Percentiles rank a stretch among this genome's conserved stretches.
phyloP scores from a whole-genome alignment of 352 stramenopile species.

The Pythium brachiatum region DNA sequence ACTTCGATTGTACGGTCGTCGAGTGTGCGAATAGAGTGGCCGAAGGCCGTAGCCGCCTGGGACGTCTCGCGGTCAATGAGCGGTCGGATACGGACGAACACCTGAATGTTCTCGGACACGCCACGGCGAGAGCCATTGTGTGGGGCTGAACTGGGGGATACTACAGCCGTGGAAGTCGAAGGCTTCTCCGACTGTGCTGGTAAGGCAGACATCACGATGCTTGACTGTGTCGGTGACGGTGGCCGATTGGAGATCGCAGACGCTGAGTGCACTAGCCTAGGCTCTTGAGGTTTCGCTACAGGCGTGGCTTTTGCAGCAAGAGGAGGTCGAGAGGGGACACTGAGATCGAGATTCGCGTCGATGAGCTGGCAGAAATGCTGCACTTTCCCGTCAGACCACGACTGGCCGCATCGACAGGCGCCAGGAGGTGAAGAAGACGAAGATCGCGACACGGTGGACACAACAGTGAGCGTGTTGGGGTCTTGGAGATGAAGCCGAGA shows the following conservation, averaged over 20 bases:
- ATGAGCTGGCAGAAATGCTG: conserved; percentile 71
- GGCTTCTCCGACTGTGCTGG: no score
- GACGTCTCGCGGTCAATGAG: conserved; percentile 68
- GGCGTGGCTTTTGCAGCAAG: neutral
- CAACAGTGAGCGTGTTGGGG: neutral
- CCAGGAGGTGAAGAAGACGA: neutral
- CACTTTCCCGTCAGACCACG: conserved; percentile 58
- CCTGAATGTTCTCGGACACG: conserved; percentile 76
- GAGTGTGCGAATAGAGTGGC: conserved; percentile 25
- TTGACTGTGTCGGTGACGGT: neutral
- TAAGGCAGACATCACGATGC: neutral
- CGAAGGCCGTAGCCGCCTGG: conserved; percentile 7
- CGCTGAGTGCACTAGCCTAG: neutral
- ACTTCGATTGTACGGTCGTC: conserved; percentile 67
- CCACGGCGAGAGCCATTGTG: conserved; percentile 4
- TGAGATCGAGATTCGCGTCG: conserved; percentile 14
- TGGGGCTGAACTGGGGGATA: neutral
- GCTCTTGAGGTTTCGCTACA: neutral
- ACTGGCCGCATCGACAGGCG: conserved; percentile 59
- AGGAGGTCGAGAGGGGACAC: neutral
- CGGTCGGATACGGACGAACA: conserved; percentile 80
- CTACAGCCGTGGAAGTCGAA: neutral
- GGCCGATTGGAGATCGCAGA: neutral
- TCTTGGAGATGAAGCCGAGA: no score
- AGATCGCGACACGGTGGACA: conserved; percentile 2